Conservation (phyloP, 768 basidiomycete genomes). For the Leccinellum luteum region DNA sequence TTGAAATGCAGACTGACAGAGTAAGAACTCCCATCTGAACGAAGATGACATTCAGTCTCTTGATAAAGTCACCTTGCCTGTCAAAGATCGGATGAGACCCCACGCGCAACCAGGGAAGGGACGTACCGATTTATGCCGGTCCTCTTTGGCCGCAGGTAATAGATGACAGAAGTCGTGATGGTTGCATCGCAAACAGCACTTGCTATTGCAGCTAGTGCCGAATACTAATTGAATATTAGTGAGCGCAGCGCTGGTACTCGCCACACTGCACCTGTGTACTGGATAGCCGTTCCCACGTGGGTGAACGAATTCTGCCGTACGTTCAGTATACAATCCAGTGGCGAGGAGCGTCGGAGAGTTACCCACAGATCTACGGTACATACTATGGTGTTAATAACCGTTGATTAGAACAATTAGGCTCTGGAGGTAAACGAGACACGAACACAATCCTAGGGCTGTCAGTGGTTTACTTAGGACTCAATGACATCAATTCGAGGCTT, state of each 20-base stretch:
- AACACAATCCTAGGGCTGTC: constrained; percentile 17
- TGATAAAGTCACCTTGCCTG: constrained; percentile 14
- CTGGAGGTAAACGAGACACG: not conserved
- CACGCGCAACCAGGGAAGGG: no score
- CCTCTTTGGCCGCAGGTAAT: constrained; percentile 12
- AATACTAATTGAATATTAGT: constrained; percentile 1
- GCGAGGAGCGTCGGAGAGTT: not conserved
- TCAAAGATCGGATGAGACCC: not conserved
- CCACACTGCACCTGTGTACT: constrained; percentile 2
- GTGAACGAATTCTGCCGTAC: constrained; percentile 5
- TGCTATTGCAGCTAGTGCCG: constrained; percentile 7
- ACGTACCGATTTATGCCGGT: constrained; percentile 14
- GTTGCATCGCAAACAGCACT: constrained; percentile 20
- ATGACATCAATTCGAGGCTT: not conserved
- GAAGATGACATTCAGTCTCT: constrained; percentile 11
- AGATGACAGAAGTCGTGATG: constrained; percentile 17
- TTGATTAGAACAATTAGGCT: not conserved
- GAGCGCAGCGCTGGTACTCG: not conserved
- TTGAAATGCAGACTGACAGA: constrained; percentile 6
- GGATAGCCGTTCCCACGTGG: constrained; percentile 4
- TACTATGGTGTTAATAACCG: not conserved
- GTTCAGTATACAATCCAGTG: not conserved
- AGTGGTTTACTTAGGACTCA: not conserved
- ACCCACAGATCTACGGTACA: constrained; percentile 6
- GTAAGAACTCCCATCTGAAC: constrained; percentile 21